Percentiles rank a stretch among this genome's conserved stretches.
These are phyloP conservation scores for Pulveroboletus ravenelii DNA, from an alignment of 768 basidiomycete genomes.

Conservation along the genomic window DNA sequence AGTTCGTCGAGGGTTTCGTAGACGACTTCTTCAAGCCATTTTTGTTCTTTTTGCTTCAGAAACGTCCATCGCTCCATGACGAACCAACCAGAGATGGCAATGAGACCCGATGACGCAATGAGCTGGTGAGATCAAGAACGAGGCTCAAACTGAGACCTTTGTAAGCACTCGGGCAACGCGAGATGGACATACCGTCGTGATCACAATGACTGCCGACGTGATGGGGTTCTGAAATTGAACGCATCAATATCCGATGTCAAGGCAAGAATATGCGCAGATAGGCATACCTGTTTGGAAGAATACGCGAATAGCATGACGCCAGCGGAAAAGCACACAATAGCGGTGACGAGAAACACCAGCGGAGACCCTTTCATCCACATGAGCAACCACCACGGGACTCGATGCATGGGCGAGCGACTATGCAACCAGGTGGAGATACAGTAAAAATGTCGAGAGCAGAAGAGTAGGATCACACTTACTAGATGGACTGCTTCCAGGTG, in stretches of 20 bases:
- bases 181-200: constrained; percentile 47
- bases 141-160: neutral
- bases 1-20: constrained; percentile 20
- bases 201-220: constrained; percentile 66
- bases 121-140: constrained; percentile 10
- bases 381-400: constrained; percentile 52
- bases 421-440: neutral
- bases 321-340: constrained; percentile 76
- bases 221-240: constrained; percentile 40
- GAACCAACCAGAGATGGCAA: constrained; percentile 51
- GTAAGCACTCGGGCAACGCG: neutral
- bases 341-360: constrained; percentile 75
- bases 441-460: neutral
- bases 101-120: constrained; percentile 35
- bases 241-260: neutral
- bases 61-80: constrained; percentile 45
- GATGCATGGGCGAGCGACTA: constrained; percentile 46
- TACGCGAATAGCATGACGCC: constrained; percentile 75
- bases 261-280: neutral
- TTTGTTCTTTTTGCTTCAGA: constrained; percentile 39
- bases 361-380: constrained; percentile 85
- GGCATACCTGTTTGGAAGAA: constrained; percentile 58
- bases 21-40: constrained; percentile 42
- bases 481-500: constrained; percentile 53
- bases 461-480: constrained; percentile 31